Base-by-base conservation (phyloP, 106 monocot species). In the Dendrobium huoshanense region DNA sequence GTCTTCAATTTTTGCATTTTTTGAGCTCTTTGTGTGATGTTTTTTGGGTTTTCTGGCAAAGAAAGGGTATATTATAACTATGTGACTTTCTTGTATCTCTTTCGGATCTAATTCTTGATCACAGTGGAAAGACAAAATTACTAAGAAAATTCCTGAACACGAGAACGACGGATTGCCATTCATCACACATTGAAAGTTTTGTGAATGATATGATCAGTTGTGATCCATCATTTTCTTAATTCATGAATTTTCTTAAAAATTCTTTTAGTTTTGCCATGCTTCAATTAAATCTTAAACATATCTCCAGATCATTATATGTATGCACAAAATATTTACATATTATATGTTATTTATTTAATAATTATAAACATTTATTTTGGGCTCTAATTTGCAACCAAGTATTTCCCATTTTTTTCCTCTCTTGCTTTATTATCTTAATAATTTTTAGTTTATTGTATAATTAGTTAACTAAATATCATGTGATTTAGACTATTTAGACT, bases 21-120 rank as follows among this genome's bases (percentile, higher is more conserved):
- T 15, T 84, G 95, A 17, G 84, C 95, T 43, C 59, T 90, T n/a
- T 99, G 99, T 41, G 92, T 99, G 16, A 99, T 95, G 95, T 95
- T 93, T 70, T 91, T 99, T 77, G 91, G 95, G 0, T 91, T 86
- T 81, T 90, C 95, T 13, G 91, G 92, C 20, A 84, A 88, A 41
- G 85, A 85, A 55, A 88, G 95, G 93, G 98, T 99, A 89, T 55
- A 5, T 18, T 40, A 17, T 27, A 5, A 64, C 40, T 64, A 31
- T 31, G 15, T 70, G 27, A 74, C 20, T 18, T 42, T 78, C 33
- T 20, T 59, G n/a, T n/a, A 17, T 47, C 1, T 61, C 7, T 73
- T 75, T 43, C 11, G 48, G 41, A 31, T 41, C 9, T 42, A 58
- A 18, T 77, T 19, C 41, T 25, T 56, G 24, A 4, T 74, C 31